phyloP scores from a whole-genome alignment of 768 basidiomycete species.

The Dacryopinax primogenitus region DNA sequence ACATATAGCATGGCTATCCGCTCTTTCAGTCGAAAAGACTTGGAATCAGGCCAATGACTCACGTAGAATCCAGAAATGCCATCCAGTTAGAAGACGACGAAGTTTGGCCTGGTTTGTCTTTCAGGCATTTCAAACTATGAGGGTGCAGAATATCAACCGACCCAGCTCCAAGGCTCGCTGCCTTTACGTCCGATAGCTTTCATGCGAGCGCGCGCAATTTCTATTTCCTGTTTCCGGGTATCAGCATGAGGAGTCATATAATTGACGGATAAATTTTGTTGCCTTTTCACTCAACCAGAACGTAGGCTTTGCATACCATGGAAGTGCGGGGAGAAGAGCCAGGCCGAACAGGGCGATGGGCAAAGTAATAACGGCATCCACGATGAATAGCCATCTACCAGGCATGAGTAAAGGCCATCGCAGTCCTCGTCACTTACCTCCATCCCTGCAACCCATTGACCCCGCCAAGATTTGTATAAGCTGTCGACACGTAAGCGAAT shows the following conservation, averaged over 20 bases:
- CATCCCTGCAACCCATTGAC: slow-evolving; percentile 1
- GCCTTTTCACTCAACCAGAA: slow-evolving; percentile 16
- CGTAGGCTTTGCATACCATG: slow-evolving; percentile 17
- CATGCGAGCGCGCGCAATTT: slow-evolving; percentile 18
- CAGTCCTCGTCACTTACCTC: neutral
- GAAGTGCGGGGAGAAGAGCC: slow-evolving; percentile 18
- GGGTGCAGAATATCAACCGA: slow-evolving; percentile 9
- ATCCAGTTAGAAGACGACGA: slow-evolving; percentile 16
- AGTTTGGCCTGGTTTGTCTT: neutral
- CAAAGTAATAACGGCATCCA: slow-evolving; percentile 13
- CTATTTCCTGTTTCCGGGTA: slow-evolving; percentile 15
- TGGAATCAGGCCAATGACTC: neutral
- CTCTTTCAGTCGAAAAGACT: neutral
- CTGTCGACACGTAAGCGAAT: neutral
- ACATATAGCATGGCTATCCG: slow-evolving; percentile 14
- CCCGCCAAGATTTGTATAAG: slow-evolving; percentile 19
- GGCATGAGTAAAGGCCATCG: neutral
- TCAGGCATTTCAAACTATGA: neutral
- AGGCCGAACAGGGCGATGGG: slow-evolving; percentile 18
- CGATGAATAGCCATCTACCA: slow-evolving; percentile 2
- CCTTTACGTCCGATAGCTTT: slow-evolving; percentile 18
- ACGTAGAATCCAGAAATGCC: slow-evolving; percentile 21
- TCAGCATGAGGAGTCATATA: neutral
- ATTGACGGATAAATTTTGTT: neutral
- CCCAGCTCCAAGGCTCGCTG: slow-evolving; percentile 17